phyloP scores from a whole-genome alignment of 495 filamentous ascomycete species.

The Penicillium turbatum region DNA sequence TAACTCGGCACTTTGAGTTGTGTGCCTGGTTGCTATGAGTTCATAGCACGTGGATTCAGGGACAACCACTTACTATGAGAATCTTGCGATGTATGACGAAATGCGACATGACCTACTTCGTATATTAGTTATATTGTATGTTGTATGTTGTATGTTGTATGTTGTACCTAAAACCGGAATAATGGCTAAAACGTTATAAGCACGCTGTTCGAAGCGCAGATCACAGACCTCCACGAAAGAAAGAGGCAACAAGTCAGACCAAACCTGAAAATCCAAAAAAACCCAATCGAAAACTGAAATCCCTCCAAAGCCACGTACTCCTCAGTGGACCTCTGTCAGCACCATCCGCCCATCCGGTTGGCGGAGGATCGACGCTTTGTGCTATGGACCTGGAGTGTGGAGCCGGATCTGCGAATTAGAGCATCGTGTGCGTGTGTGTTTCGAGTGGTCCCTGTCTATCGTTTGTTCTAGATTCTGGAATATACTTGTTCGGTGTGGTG shows the following conservation, averaged over 20 bases:
- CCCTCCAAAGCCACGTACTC: neutral
- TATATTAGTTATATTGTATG: too few species aligned
- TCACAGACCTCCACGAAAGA: neutral
- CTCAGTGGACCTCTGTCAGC: neutral
- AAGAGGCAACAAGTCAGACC: too few species aligned
- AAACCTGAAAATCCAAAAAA: neutral
- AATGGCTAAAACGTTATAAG: too few species aligned
- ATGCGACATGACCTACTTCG: too few species aligned
- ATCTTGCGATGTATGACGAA: too few species aligned
- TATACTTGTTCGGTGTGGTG: conserved; percentile 2
- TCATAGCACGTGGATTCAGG: neutral
- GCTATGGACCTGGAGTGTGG: neutral
- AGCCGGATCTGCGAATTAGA: conserved; percentile 13
- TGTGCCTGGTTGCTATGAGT: conserved; percentile 1
- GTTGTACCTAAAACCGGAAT: too few species aligned
- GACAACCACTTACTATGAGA: too few species aligned
- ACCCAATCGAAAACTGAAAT: neutral
- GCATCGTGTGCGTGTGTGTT: neutral
- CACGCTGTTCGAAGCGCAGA: neutral
- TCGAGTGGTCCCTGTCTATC: conserved; percentile 16
- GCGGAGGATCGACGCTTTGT: conserved; percentile 9
- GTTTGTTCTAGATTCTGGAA: conserved; percentile 15
- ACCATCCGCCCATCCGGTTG: conserved; percentile 8
- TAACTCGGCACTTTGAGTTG: neutral
- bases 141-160: too few species aligned